Base-by-base conservation (phyloP, 768 basidiomycete species). In the Cytidiella melzeri region DNA sequence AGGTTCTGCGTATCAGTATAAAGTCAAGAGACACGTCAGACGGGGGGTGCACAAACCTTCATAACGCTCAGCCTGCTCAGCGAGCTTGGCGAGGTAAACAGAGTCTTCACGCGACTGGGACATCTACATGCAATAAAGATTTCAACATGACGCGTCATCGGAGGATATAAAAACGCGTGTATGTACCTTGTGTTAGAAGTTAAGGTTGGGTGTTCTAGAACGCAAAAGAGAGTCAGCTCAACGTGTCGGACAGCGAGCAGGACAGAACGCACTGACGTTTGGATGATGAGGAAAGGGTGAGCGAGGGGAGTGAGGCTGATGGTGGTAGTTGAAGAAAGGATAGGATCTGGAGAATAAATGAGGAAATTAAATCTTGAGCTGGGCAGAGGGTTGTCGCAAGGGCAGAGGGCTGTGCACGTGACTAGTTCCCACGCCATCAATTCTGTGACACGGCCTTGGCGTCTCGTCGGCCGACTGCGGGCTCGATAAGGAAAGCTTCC, bases 1-100 rank as follows among this genome's bases (percentile, higher is more conserved):
- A 45, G 50, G n/a, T n/a, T n/a, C n/a, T n/a, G n/a, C n/a, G n/a
- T n/a, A n/a, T n/a, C n/a, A n/a, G n/a, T n/a, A n/a, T n/a, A n/a
- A n/a, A n/a, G n/a, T n/a, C n/a, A n/a, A n/a, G n/a, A n/a, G n/a
- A n/a, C n/a, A n/a, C n/a, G n/a, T n/a, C n/a, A n/a, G 34, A 44
- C 48, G 20, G 38, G 13, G 28, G 45, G 23, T 47, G 30, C 23
- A 65, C 74, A 43, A 39, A 87, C 94, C 94, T 78, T 97, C 94
- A 69, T 97, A 98, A 44, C 95, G 94, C 81, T 98, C 94, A 63
- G 95, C 95, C 78, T 97, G 93, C 79, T 97, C 93, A 69, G 92
- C 92, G 77, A 97, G 92, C 90, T 98, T 98, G 76, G 95, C 94
- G 73, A 96, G 93, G 81, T 97, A 98, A 73, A 98, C 94, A 63